Base-by-base conservation (phyloP, 805 yeast species). In the Starmerella apis region DNA sequence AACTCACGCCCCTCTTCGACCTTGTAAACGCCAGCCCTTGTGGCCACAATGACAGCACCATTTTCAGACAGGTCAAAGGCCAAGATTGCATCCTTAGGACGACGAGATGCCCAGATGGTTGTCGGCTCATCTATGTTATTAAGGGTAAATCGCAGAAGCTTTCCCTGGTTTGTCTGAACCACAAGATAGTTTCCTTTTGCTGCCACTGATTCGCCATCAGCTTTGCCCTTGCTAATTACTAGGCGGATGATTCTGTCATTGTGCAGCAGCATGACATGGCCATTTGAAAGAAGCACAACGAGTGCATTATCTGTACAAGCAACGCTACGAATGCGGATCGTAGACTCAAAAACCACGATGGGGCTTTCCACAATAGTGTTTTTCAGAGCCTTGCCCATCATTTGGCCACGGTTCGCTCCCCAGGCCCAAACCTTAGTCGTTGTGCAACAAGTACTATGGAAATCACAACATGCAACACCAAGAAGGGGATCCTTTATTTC, bases 341-440 rank as follows among this genome's bases (percentile, higher is more conserved):
- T 11, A 30, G 47, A 39, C 25, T 45, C 41, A 18, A 41, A 38
- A 0, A 57, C 43, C n/a, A 53, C 16, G n/a, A 36, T 30, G 3
- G 60, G 60, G n/a, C 47, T 48, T 4, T 43, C 49, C 5, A 47
- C 50, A 5, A 43, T 42, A 7, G 43, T 43, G 7, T 49, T 46
- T 10, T 23, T n/a, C 18, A 52, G 22, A 5, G 49, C 53, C 28
- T 50, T 31, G 18, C 31, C 37, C 41, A 49, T 18, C 57, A 60
- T 54, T 38, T 59, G 62, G 30, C 62, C 63, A 2, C 51, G 43
- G 36, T 60, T 58, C 3, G 46, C 50, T 19, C 63, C 63, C 63
- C 63, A 60, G 20, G 50, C 44, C 48, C 53, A 60, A 6, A 59
- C 35, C 19, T 46, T 47, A 3, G 42, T 37, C 6, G 49, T 36